Base-by-base conservation (phyloP, 2,329 filamentous ascomycete genomes). In the Sarocladium kiliense region DNA sequence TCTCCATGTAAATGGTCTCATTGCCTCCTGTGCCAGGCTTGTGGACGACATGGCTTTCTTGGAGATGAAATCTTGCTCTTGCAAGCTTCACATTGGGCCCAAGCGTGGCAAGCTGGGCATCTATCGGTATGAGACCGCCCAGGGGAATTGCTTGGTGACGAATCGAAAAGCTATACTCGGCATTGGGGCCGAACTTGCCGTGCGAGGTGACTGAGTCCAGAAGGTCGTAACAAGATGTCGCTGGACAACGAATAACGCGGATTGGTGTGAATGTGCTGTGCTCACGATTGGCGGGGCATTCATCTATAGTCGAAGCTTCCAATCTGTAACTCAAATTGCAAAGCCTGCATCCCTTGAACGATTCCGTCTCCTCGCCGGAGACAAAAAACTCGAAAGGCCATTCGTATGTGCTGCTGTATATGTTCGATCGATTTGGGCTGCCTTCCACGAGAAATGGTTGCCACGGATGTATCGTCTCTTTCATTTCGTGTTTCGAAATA, bases 361-460 rank as follows among this genome's bases (percentile, higher is more conserved):
- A 26, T 18, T 55, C 54, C 3, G n/a, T 30, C 32, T 51, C 32
- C 18, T 50, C 32, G 10, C 54, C 54, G 19, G 54, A 34, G 14
- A 55, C 16, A 6, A 50, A 51, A 21, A 55, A 3, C 26, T 55
- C 54, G 27, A 55, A 55, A 19, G 54, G 54, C 54, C 54, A 55
- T 26, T 55, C 54, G 25, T 55, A 55, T 6, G 45, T 51, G n/a
- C 10, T 30, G 18, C 54, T 27, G 32, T 30, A 37, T 21, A 23
- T 21, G 9, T 44, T 37, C 2, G 44, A 26, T n/a, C 23, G 45
- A n/a, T 21, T 19, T 11, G 44, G 9, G 12, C n/a, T 3, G 26
- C 36, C n/a, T 3, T 27, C 23, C 16, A 55, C 21, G n/a, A 55
- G 16, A 14, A 55, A 51, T 2, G 42, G 54, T 2, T 51, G 25